These are phyloP conservation scores for Castanea sativa DNA, from an alignment of 306 rosid genomes.

Conservation along the genomic window DNA sequence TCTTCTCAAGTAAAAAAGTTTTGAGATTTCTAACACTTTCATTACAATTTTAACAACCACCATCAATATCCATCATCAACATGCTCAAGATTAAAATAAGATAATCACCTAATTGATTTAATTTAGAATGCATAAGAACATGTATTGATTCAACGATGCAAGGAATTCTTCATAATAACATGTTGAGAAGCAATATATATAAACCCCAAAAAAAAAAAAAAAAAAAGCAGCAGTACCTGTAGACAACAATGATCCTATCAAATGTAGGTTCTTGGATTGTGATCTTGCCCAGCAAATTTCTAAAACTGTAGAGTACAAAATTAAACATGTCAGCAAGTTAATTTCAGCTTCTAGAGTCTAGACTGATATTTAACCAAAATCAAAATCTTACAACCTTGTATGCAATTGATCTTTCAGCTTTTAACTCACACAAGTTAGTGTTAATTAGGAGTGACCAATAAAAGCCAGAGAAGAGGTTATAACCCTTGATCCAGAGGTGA, in stretches of 20 bases:
- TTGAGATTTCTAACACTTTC: not conserved
- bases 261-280: constrained; percentile 96
- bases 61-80: not conserved
- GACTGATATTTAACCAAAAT: not conserved
- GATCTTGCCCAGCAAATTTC: constrained; percentile 61
- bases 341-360: not conserved
- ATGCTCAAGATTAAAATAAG: not conserved
- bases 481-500: constrained; percentile 6
- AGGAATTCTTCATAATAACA: not conserved
- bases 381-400: not conserved
- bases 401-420: constrained; percentile 7
- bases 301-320: constrained; percentile 44
- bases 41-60: not conserved
- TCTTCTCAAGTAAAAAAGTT: not conserved
- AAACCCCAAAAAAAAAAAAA: not conserved
- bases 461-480: constrained; percentile 14
- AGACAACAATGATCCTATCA: constrained; percentile 86
- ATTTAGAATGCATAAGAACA: not conserved
- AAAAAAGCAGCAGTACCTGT: constrained; percentile 73
- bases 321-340: constrained; percentile 16
- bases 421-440: not conserved
- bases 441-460: not conserved
- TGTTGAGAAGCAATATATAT: not conserved
- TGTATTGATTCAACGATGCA: not conserved
- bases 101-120: not conserved